These are phyloP conservation scores for Penicillium pulvis DNA, from an alignment of 495 filamentous ascomycete species.

Conservation along the genomic window DNA sequence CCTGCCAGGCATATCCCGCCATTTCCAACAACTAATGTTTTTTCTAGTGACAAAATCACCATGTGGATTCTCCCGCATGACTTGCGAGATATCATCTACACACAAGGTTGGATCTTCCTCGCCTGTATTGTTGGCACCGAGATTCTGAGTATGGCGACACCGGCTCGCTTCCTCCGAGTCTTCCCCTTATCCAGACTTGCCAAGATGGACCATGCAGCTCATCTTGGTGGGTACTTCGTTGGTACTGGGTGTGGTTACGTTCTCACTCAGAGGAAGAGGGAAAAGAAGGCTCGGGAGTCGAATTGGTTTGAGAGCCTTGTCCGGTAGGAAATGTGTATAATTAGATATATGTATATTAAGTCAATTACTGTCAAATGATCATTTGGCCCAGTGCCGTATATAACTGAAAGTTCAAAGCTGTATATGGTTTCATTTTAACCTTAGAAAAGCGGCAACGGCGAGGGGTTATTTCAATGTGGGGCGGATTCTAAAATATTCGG, in stretches of 20 bases:
- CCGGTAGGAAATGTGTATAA: not conserved
- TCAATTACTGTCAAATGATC: not conserved
- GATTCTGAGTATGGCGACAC: constrained; percentile 34
- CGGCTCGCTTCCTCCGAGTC: constrained; percentile 23
- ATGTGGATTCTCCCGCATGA: constrained; percentile 45
- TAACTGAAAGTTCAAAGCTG: too few species aligned
- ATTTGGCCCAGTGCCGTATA: too few species aligned
- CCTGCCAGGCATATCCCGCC: not conserved
- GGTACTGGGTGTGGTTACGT: constrained; percentile 46
- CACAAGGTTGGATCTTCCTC: constrained; percentile 40
- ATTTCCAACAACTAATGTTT: constrained; percentile 4
- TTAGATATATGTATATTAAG: not conserved
- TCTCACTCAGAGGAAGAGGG: constrained; percentile 22
- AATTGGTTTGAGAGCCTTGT: constrained; percentile 17
- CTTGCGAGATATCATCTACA: constrained; percentile 36
- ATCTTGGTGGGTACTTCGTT: constrained; percentile 65
- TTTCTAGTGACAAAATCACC: constrained; percentile 42
- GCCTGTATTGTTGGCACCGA: constrained; percentile 42
- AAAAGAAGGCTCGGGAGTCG: constrained; percentile 19
- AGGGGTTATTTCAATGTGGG: not conserved
- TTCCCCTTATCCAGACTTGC: constrained; percentile 28
- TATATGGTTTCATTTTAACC: not conserved
- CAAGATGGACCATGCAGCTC: constrained; percentile 68
- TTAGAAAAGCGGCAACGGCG: not conserved
- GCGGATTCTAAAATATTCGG: not conserved